Evolutionary conservation across 208 protist species (phyloP).

Genomic region (Leishmania guyanensis): DNA sequence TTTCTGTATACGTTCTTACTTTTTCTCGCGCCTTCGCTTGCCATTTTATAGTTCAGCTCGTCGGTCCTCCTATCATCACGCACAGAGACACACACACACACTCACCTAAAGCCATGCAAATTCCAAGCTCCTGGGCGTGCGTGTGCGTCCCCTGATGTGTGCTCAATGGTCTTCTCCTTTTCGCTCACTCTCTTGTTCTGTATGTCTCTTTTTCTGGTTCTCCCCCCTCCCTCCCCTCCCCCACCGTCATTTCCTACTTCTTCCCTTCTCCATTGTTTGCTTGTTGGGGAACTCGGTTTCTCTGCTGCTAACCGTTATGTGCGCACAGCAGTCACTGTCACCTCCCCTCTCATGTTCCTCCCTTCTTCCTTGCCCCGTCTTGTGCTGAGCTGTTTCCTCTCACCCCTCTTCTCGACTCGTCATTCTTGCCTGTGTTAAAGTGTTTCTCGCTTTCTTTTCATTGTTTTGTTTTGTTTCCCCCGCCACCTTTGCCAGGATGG

Average conservation of each 20-base stretch:
- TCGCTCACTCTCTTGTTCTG: background rate
- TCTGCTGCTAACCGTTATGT: background rate
- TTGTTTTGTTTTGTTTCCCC: slow-evolving; percentile 1
- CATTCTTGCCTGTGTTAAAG: slow-evolving; percentile 2
- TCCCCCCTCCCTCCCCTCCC: background rate
- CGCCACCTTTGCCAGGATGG: background rate
- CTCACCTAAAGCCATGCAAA: background rate
- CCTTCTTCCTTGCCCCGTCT: background rate
- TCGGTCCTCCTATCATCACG: background rate
- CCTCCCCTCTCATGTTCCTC: background rate
- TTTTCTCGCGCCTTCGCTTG: slow-evolving; percentile 7
- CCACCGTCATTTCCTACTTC: background rate
- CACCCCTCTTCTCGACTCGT: background rate
- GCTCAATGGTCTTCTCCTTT: background rate
- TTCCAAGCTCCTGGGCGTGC: background rate
- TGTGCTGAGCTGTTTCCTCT: background rate
- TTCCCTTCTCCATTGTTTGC: background rate
- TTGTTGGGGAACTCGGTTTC: background rate
- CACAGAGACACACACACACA: background rate
- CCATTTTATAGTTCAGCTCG: background rate
- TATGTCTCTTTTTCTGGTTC: background rate
- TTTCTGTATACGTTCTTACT: slow-evolving; percentile 3
- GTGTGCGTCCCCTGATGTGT: background rate
- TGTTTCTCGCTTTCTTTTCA: slow-evolving; percentile 1
- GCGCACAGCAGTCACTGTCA: background rate